A percentile compares a stretch with the other conserved stretches of the same genome.
phyloP scores from a whole-genome alignment of 805 yeast genomes.

The Ogataea wickerhamii region DNA sequence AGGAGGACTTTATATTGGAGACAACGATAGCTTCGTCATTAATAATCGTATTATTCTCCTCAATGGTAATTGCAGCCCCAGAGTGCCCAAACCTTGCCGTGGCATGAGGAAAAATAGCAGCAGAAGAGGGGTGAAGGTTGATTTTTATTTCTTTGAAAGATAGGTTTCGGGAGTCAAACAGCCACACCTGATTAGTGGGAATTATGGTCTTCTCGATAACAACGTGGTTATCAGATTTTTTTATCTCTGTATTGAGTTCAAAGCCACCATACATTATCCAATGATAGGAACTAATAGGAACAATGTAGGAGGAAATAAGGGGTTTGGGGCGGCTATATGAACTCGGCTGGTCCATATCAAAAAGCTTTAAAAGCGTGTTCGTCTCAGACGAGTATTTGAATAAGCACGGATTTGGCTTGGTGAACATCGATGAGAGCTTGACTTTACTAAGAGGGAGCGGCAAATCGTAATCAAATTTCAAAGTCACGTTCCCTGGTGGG shows the following conservation, averaged over 20 bases:
- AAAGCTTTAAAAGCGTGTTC: conserved; percentile 28
- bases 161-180: conserved; percentile 51
- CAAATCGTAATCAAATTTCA: conserved; percentile 34
- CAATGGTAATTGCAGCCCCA: conserved; percentile 23
- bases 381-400: conserved; percentile 40
- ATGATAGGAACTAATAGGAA: conserved; percentile 52
- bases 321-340: conserved; percentile 17
- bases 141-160: conserved; percentile 46
- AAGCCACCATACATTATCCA: conserved; percentile 71
- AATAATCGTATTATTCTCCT: conserved; percentile 24
- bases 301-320: conserved; percentile 44
- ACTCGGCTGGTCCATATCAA: conserved; percentile 11
- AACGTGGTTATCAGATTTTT: conserved; percentile 37
- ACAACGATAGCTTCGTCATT: conserved; percentile 6
- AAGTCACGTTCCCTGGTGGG: conserved; percentile 30
- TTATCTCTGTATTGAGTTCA: conserved; percentile 37
- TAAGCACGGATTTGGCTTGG: conserved; percentile 37
- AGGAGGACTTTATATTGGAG: conserved; percentile 3
- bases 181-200: conserved; percentile 49
- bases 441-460: conserved; percentile 44
- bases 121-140: conserved; percentile 29
- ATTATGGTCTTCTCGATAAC: conserved; percentile 29
- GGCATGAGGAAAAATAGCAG: conserved; percentile 24
- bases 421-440: conserved; percentile 40
- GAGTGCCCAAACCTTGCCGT: conserved; percentile 34